These are phyloP conservation scores for Heliosperma pusillum DNA, from an alignment of 148 eudicot species.

Conservation along the genomic window DNA sequence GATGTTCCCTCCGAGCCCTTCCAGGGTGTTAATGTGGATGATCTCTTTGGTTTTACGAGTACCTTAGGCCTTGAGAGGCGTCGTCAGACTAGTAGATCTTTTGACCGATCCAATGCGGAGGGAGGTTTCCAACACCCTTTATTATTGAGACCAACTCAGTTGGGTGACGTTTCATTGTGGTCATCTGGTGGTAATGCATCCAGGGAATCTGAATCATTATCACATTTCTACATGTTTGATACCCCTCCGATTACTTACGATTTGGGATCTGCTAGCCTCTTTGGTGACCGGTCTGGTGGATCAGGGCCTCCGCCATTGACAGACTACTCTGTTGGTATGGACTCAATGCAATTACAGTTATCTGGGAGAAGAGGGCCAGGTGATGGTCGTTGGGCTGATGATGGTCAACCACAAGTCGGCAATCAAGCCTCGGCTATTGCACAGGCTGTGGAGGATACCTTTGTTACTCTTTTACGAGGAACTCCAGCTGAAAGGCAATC, in stretches of 20 bases:
- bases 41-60: slow-evolving; percentile 85
- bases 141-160: slow-evolving; percentile 62
- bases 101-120: slow-evolving; percentile 69
- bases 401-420: slow-evolving; percentile 94
- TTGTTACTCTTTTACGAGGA: slow-evolving; percentile 55
- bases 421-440: slow-evolving; percentile 83
- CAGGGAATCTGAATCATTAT: slow-evolving; percentile 59
- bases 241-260: slow-evolving; percentile 72
- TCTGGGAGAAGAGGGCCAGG: slow-evolving; percentile 86
- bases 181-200: slow-evolving; percentile 56
- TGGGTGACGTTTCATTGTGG: slow-evolving; percentile 67
- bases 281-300: slow-evolving; percentile 67
- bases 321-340: slow-evolving; percentile 86
- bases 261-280: slow-evolving; percentile 53
- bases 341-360: slow-evolving; percentile 59
- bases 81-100: slow-evolving; percentile 67
- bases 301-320: slow-evolving; percentile 62
- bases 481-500: slow-evolving; percentile 40
- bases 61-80: slow-evolving; percentile 87
- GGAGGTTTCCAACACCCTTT: slow-evolving; percentile 91
- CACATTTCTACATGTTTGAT: slow-evolving; percentile 91
- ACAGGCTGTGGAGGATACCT: slow-evolving; percentile 77
- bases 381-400: slow-evolving; percentile 99
- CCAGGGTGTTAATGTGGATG: slow-evolving; percentile 97
- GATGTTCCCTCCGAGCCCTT: slow-evolving; percentile 82